A percentile compares a stretch with the other conserved stretches of the same genome.
Evolutionary conservation across 345 rosid genomes (phyloP).

Genomic region (Angophora floribunda): DNA sequence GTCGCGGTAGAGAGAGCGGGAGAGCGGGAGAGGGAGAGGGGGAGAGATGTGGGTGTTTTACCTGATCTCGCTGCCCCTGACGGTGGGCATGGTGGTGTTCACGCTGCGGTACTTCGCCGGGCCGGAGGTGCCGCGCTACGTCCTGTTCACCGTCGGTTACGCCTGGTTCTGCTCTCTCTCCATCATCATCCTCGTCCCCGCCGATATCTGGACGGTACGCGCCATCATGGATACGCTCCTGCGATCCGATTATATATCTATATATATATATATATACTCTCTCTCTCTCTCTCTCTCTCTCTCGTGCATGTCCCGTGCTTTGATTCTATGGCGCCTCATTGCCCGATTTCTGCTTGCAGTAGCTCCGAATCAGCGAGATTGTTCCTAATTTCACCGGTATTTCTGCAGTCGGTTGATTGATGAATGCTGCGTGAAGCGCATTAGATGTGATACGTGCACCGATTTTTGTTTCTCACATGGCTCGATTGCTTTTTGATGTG

Average conservation of each 20-base stretch:
- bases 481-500: not conserved
- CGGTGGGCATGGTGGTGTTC: constrained; percentile 79
- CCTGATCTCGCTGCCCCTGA: constrained; percentile 93
- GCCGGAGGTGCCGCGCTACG: constrained; percentile 91
- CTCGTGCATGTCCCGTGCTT: not conserved
- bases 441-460: not conserved
- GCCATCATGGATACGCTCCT: not conserved
- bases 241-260: not conserved
- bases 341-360: not conserved
- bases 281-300: not conserved
- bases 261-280: too few species aligned
- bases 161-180: constrained; percentile 97
- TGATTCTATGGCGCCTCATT: not conserved
- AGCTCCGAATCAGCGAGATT: not conserved
- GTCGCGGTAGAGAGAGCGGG: not conserved
- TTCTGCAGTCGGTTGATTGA: not conserved
- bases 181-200: constrained; percentile 94
- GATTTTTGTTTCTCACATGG: not conserved
- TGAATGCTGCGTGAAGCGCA: not conserved
- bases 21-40: not conserved
- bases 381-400: not conserved
- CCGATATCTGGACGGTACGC: constrained; percentile 89
- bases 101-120: constrained; percentile 90
- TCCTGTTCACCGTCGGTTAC: constrained; percentile 87
- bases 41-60: constrained; percentile 94